Evolutionary conservation across 495 filamentous ascomycete species (phyloP).

Genomic region (Talaromyces borbonicus): DNA sequence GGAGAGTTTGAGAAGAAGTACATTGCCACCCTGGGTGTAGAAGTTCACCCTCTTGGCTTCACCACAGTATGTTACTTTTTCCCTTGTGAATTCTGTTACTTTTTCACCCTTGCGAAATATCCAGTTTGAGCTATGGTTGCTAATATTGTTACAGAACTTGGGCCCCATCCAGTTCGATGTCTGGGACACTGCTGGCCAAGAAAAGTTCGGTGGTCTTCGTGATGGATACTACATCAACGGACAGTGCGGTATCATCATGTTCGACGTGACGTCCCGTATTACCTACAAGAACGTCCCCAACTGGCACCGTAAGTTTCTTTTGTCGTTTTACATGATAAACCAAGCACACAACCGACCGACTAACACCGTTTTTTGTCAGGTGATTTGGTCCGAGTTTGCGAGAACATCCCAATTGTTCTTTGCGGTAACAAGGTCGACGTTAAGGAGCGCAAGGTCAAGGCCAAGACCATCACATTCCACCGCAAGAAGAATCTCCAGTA

Average conservation of each 20-base stretch:
- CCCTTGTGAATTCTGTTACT: slow-evolving; percentile 12
- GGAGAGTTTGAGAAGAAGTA: slow-evolving; percentile 99
- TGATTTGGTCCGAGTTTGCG: slow-evolving; percentile 98
- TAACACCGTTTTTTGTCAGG: slow-evolving; percentile 41
- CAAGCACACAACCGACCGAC: neutral
- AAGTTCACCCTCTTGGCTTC: slow-evolving; percentile 93
- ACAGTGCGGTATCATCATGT: slow-evolving; percentile 99
- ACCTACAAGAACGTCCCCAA: slow-evolving; percentile 99
- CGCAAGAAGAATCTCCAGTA: slow-evolving; percentile 99
- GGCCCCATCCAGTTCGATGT: slow-evolving; percentile 98
- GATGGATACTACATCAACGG: slow-evolving; percentile 99
- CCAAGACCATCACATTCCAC: slow-evolving; percentile 99
- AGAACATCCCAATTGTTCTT: slow-evolving; percentile 98
- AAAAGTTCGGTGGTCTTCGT: slow-evolving; percentile 99
- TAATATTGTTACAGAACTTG: slow-evolving; percentile 62
- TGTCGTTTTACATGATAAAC: neutral
- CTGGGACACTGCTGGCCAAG: slow-evolving; percentile 99
- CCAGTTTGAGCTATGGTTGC: too few relatives aligned
- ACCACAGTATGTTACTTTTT: slow-evolving; percentile 64
- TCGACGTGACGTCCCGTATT: slow-evolving; percentile 98
- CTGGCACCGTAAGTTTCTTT: slow-evolving; percentile 86
- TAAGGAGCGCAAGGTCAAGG: slow-evolving; percentile 99
- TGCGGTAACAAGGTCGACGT: slow-evolving; percentile 99
- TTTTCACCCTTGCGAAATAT: slow-evolving; percentile 9
- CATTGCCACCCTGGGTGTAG: slow-evolving; percentile 98